Evolutionary conservation across 2,329 filamentous ascomycete genomes (phyloP).

Genomic region (Achaetomium macrosporum): DNA sequence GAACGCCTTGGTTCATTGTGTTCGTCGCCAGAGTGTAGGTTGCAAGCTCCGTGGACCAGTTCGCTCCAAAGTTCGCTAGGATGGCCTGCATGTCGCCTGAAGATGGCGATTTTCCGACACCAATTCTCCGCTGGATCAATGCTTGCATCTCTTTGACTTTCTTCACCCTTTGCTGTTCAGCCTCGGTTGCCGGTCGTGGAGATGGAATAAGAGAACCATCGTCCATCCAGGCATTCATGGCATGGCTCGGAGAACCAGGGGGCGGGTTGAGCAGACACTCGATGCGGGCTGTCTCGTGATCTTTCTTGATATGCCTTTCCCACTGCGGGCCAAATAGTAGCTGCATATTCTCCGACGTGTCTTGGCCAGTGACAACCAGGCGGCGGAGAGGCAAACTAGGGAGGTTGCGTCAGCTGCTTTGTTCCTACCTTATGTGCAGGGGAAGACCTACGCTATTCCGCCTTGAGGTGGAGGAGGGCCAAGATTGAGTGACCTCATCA

Average conservation of each 20-base stretch:
- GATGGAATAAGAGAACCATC: slow-evolving; percentile 1
- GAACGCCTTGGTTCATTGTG: slow-evolving; percentile 7
- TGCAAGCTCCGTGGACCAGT: neutral
- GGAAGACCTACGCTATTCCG: neutral
- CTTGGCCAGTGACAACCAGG: slow-evolving; percentile 12
- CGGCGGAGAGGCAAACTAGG: slow-evolving; percentile 7
- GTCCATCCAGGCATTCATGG: neutral
- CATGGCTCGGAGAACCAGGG: slow-evolving; percentile 4
- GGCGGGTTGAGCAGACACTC: slow-evolving; percentile 10
- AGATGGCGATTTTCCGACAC: slow-evolving; percentile 1
- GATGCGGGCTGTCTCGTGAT: slow-evolving; percentile 2
- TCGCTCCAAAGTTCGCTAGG: neutral
- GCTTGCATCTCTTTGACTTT: slow-evolving; percentile 9
- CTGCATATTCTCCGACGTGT: slow-evolving; percentile 10
- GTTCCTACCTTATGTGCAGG: neutral
- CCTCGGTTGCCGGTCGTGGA: slow-evolving; percentile 9
- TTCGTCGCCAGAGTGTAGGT: slow-evolving; percentile 1
- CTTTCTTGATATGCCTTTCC: neutral
- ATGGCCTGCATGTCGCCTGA: neutral
- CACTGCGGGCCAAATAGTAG: slow-evolving; percentile 10
- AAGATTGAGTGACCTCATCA: slow-evolving; percentile 8
- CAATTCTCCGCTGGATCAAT: slow-evolving; percentile 1
- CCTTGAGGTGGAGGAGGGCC: neutral
- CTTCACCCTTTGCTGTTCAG: slow-evolving; percentile 1
- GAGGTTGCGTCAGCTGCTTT: slow-evolving; percentile 1